Conservation (phyloP, 2,329 filamentous ascomycete genomes). For the Penicillium sp. region DNA sequence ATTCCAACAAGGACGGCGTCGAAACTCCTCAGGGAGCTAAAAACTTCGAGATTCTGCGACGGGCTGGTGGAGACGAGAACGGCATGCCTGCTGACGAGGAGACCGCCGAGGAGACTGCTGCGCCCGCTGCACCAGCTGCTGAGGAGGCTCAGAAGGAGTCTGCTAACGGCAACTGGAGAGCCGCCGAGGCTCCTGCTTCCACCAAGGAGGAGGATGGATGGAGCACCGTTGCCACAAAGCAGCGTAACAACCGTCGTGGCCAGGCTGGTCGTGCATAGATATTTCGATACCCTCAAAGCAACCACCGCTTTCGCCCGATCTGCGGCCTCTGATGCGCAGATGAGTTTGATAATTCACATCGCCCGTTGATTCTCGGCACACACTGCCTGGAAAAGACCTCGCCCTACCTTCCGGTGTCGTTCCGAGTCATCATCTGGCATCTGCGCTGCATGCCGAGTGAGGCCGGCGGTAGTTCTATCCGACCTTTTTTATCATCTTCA, state of each 20-base stretch:
- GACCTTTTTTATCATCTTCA: constrained; percentile 15
- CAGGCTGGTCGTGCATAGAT: constrained; percentile 38
- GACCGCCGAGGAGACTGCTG: constrained; percentile 42
- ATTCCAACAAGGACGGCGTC: constrained; percentile 40
- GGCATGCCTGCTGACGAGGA: constrained; percentile 50
- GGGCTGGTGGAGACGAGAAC: constrained; percentile 46
- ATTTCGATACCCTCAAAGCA: constrained; percentile 32
- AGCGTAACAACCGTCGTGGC: constrained; percentile 44
- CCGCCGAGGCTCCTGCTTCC: constrained; percentile 22
- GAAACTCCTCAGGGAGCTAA: constrained; percentile 43
- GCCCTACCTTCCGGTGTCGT: not conserved
- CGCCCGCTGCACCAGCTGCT: constrained; percentile 40
- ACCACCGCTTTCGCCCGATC: constrained; percentile 11
- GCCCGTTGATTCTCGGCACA: not conserved
- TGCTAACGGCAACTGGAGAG: constrained; percentile 42
- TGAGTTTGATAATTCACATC: not conserved
- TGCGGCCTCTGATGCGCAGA: constrained; percentile 9
- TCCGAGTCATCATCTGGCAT: constrained; percentile 9
- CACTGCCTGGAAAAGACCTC: not conserved
- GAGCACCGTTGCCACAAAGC: constrained; percentile 45
- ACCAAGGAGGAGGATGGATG: constrained; percentile 44
- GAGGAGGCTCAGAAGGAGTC: constrained; percentile 53
- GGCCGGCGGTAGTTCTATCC: constrained; percentile 17
- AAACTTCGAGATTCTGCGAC: constrained; percentile 54
- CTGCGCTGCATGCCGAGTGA: constrained; percentile 6